These are phyloP conservation scores for Themeda triandra DNA, from an alignment of 176 grass and related monocot genomes.

Conservation along the genomic window DNA sequence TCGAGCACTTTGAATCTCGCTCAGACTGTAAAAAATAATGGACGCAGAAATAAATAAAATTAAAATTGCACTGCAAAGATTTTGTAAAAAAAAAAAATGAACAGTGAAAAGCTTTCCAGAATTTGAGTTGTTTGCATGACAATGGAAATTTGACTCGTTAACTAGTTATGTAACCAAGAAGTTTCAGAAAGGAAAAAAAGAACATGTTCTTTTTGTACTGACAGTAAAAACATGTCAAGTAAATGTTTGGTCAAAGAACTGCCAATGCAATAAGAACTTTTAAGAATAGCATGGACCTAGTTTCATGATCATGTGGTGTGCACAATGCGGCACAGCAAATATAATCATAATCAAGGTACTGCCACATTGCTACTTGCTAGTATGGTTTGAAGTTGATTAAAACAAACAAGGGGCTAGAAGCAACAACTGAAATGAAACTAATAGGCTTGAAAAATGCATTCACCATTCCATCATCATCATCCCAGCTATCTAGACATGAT, in stretches of 20 bases:
- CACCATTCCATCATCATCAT: not conserved
- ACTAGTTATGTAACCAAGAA: not conserved
- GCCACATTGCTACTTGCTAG: not conserved
- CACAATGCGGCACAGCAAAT: not conserved
- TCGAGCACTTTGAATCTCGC: conserved; percentile 90
- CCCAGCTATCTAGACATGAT: not conserved
- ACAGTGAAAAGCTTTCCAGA: not conserved
- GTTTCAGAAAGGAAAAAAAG: not conserved
- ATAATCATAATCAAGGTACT: not conserved
- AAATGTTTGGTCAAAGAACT: conserved; percentile 1
- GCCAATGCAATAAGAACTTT: not conserved
- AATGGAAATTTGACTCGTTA: not conserved
- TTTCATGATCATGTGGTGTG: conserved; percentile 11
- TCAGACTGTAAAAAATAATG: conserved; percentile 50
- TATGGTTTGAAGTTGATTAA: not conserved
- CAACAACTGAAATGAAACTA: not conserved
- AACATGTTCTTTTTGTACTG: not conserved
- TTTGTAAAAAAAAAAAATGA: not conserved
- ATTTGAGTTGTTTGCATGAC: not conserved
- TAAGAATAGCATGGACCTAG: not conserved
- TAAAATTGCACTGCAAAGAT: not conserved
- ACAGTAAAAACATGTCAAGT: not conserved
- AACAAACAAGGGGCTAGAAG: not conserved
- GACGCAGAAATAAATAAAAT: conserved; percentile 23
- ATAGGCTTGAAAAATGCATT: not conserved